Evolutionary conservation across 2,329 filamentous ascomycete species (phyloP), one percentile per base, ranked within the genome.

Genomic region (Rachicladosporium sp.): DNA sequence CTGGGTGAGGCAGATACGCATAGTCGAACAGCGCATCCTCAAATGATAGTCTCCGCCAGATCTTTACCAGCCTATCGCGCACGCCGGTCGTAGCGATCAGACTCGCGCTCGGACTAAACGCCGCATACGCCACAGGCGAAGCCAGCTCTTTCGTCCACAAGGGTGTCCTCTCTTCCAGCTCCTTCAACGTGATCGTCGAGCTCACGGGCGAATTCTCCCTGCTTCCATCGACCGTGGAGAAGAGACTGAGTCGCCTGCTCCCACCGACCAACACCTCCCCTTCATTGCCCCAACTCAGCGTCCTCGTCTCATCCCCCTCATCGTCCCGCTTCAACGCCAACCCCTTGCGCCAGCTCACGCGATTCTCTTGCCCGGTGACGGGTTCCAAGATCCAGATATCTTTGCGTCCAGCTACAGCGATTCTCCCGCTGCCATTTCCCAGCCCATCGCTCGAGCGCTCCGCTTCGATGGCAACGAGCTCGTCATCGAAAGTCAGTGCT

Each of bases 1-100:
- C 70, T 1, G 86, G 84, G 57, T 98, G 91, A n/a, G 78, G 70
- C 2, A 98, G 75, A 60, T 96, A 96, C 21, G 80, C 79, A 52
- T 93, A 80, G 52, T 96, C 89, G 61, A 96, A 96, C 41, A 82
- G 74, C 30, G 86, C 81, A 50, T 93, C 82, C 42, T 86, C 86
- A 56, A 89, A 95, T 6, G 82, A 82, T 13, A 93, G 67, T 38
- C 89, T 75, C 46, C 87, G 77, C 91, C 93, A 98, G 51, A 96
- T 74, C 63, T 98, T 96, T 49, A 93, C 78, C 11, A 96, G 66
- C 37, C 80, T 73, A 59, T 96, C 91, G 55, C 84, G 76, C 36
- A 71, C 82, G 9, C 82, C 74, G 1, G 84, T 88, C 23, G 23
- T 6, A 11, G 87, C 89, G 38, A 96, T 85, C 44, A 93, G 78